These are phyloP conservation scores for Biscutella laevigata DNA, from an alignment of 441 rosid species.

Conservation along the genomic window DNA sequence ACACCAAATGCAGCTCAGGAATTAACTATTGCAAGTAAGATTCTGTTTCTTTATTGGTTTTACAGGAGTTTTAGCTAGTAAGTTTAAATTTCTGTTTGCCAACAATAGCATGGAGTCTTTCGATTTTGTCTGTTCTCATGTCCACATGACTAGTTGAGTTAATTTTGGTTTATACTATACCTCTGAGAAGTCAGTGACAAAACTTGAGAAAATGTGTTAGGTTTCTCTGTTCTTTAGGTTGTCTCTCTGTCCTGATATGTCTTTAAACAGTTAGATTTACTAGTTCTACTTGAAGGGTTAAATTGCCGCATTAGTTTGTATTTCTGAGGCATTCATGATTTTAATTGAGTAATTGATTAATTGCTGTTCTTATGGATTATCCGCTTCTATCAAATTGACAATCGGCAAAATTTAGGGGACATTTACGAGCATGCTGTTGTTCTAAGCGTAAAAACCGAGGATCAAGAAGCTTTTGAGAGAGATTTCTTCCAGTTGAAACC, in stretches of 20 bases:
- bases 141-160: background rate
- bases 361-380: background rate
- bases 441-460: constrained; percentile 75
- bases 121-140: background rate
- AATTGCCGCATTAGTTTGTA: background rate
- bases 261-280: background rate
- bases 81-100: background rate
- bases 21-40: constrained; percentile 68
- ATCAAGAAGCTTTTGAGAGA: constrained; percentile 93
- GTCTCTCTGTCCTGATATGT: background rate
- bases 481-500: constrained; percentile 96
- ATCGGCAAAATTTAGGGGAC: constrained; percentile 49
- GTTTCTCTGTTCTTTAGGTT: background rate
- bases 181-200: background rate
- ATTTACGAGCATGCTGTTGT: constrained; percentile 88
- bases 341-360: background rate
- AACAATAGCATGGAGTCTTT: background rate
- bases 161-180: background rate
- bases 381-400: background rate
- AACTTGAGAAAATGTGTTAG: background rate
- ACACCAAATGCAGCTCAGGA: constrained; percentile 60
- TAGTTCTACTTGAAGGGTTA: background rate
- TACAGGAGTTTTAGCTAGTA: background rate
- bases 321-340: background rate
- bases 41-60: constrained; percentile 5